Evolutionary conservation across 208 protist genomes (phyloP).

Genomic region (Endotrypanum monterogeii): DNA sequence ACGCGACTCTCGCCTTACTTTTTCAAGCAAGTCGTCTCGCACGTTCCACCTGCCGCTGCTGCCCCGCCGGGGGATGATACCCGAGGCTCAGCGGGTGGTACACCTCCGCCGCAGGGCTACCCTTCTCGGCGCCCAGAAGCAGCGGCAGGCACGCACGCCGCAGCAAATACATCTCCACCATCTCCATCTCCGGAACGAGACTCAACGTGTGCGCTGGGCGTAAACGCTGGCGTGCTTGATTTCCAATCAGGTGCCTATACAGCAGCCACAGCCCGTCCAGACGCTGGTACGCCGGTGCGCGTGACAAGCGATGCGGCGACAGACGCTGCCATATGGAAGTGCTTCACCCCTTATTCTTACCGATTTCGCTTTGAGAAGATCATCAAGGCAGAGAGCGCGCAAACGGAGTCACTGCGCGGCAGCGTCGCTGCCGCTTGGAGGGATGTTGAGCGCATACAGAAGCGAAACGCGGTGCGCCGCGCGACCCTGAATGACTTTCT

Average conservation of each 20-base stretch:
- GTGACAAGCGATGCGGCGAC: slow-evolving; percentile 16
- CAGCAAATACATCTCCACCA: background rate
- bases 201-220: background rate
- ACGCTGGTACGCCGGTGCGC: slow-evolving; percentile 7
- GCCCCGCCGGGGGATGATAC: background rate
- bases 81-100: background rate
- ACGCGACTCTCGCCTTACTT: slow-evolving; percentile 52
- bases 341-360: slow-evolving; percentile 44
- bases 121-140: background rate
- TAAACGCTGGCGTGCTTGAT: background rate
- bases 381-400: slow-evolving; percentile 26
- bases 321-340: slow-evolving; percentile 31
- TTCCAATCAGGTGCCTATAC: background rate
- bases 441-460: slow-evolving; percentile 54
- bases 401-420: slow-evolving; percentile 32
- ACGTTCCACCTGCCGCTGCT: background rate
- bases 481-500: slow-evolving; percentile 17
- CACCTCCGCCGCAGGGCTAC: background rate
- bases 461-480: slow-evolving; percentile 50
- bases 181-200: background rate
- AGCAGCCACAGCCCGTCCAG: background rate
- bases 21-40: slow-evolving; percentile 51
- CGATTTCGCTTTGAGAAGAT: slow-evolving; percentile 9
- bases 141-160: background rate
- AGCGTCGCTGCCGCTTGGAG: slow-evolving; percentile 50